Base-by-base conservation (phyloP, 208 protist species). In the Acanthamoeba lugdunensis region DNA sequence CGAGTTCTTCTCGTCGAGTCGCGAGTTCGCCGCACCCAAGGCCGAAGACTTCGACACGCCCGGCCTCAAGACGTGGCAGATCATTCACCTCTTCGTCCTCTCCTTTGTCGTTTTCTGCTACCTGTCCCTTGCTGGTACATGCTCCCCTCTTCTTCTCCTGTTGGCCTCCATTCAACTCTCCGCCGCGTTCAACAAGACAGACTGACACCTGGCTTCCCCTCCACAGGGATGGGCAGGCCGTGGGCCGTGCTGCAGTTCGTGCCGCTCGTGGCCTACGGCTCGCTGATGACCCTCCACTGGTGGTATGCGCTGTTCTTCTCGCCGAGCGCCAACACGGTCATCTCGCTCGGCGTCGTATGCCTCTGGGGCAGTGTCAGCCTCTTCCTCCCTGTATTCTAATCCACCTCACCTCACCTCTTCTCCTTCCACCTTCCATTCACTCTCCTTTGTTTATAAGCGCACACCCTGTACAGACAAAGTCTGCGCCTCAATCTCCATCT, bases 331-430 rank as follows among this genome's bases (percentile, higher is more conserved):
- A 87, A 87, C 79, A 63, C 48, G 23, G 13, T 87, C 9, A 30
- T 87, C 16, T 87, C 79, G 41, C 41, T 87, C 4, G 48, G 18
- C 23, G 50, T 87, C 9, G n/a, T 63, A 8, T 56, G 45, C 50
- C 18, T 56, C 13, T 87, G 79, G 79, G 79, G 21, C 48, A 25
- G 79, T 41, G 4, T 87, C 25, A 63, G 30, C 48, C 48, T 87
- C 79, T 87, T 63, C 50, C 79, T 87, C 25, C 79, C 79, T 87
- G 79, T 87, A 61, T 87, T 87, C 50, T 87, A 87, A 21, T 7
- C 37, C 7, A 6, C 28, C 58, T 77, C 33, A 28, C 16, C 73
- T 54, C 7, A 6, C 28, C 58, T 77, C 33, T 52, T 54, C 73
- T 54, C 45, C 33, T 79, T 45, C 23, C 41, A 9, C 41, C 37